Percentiles rank a stretch among this genome's conserved stretches.
phyloP scores from a whole-genome alignment of 2,329 filamentous ascomycete genomes.

The Monosporascus sp. region DNA sequence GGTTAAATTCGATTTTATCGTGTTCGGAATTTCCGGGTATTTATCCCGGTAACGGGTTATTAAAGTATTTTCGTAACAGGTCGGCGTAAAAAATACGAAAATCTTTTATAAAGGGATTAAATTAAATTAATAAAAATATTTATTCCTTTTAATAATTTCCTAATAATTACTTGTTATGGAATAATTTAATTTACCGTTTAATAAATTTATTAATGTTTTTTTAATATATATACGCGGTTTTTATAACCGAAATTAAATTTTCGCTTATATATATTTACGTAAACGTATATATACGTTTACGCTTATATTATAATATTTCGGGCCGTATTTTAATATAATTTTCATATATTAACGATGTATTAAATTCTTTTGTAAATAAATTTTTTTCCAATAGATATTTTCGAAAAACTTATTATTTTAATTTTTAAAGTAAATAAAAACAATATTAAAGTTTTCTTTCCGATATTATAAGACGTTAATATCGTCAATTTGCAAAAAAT shows the following conservation, averaged over 20 bases:
- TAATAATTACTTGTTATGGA: background rate
- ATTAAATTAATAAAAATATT: background rate
- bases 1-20: no score
- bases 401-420: background rate
- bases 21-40: no score
- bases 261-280: no score
- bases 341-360: background rate
- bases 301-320: background rate
- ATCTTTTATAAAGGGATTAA: no score
- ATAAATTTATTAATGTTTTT: background rate
- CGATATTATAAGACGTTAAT: background rate
- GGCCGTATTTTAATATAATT: background rate
- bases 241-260: no score
- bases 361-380: background rate
- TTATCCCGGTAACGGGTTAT: no score
- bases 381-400: background rate
- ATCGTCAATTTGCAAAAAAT: background rate
- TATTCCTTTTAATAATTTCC: no score
- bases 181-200: background rate
- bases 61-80: no score
- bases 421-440: background rate
- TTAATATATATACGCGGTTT: background rate
- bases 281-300: no score
- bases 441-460: background rate
- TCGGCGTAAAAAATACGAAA: no score